Conservation (phyloP, 441 rosid genomes). For the Geranium incanum region DNA sequence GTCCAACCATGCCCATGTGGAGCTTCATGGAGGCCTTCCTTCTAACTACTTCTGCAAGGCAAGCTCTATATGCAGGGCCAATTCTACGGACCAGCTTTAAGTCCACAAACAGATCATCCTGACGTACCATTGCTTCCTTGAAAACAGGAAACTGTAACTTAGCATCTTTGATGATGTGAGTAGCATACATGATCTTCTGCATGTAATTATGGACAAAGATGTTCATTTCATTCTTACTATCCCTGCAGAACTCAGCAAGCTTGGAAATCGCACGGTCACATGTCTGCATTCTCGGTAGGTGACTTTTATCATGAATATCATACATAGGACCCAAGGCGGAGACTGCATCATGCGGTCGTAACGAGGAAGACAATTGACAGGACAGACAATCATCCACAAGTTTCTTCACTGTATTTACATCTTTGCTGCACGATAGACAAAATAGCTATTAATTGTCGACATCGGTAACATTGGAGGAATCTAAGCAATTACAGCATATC, state of each 20-base stretch:
- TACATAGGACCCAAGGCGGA: slow-evolving; percentile 98
- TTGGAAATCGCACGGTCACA: slow-evolving; percentile 51
- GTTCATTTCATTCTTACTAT: slow-evolving; percentile 86
- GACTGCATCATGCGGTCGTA: slow-evolving; percentile 98
- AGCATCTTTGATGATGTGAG: slow-evolving; percentile 73
- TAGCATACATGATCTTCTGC: slow-evolving; percentile 65
- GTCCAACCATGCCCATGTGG: slow-evolving; percentile 98
- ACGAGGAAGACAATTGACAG: slow-evolving; percentile 67
- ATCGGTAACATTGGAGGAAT: not conserved
- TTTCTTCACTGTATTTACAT: slow-evolving; percentile 83
- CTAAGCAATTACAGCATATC: too few species aligned
- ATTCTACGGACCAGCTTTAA: slow-evolving; percentile 71
- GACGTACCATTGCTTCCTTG: slow-evolving; percentile 80
- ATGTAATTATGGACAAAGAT: slow-evolving; percentile 68
- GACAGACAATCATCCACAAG: slow-evolving; percentile 92
- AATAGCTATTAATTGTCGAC: slow-evolving; percentile 20
- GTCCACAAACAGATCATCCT: slow-evolving; percentile 67
- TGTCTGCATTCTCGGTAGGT: slow-evolving; percentile 76
- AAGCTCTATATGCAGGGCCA: slow-evolving; percentile 93
- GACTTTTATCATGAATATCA: slow-evolving; percentile 87
- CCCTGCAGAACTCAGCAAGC: slow-evolving; percentile 63
- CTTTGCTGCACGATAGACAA: slow-evolving; percentile 67
- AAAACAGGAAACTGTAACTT: slow-evolving; percentile 92
- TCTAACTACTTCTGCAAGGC: slow-evolving; percentile 93
- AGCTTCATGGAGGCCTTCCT: slow-evolving; percentile 95